phyloP scores from a whole-genome alignment of 495 filamentous ascomycete genomes.

The Talaromyces liani region DNA sequence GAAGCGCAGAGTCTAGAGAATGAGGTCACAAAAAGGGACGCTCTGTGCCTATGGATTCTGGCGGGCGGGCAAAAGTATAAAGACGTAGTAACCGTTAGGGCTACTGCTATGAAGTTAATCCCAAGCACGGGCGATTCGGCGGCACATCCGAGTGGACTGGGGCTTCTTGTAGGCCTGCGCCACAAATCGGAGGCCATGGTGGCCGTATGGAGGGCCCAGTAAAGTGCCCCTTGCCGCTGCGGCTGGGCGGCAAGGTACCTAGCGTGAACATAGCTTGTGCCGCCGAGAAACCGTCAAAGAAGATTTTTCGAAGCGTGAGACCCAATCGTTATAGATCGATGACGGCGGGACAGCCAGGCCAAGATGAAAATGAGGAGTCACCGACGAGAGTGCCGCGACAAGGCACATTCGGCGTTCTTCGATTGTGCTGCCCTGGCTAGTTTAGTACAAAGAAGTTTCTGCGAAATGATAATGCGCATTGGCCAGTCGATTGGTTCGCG shows the following conservation, averaged over 20 bases:
- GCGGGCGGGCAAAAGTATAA: neutral
- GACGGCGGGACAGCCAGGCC: neutral
- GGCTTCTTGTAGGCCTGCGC: neutral
- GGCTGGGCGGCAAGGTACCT: slow-evolving; percentile 11
- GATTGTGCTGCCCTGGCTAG: neutral
- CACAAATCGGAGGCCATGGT: slow-evolving; percentile 1
- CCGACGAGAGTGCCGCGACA: neutral
- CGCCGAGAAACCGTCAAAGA: slow-evolving; percentile 1
- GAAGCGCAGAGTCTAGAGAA: slow-evolving; percentile 3
- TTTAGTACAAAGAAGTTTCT: neutral
- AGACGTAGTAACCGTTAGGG: slow-evolving; percentile 1
- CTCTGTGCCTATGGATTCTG: slow-evolving; percentile 4
- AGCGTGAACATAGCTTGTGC: slow-evolving; percentile 6
- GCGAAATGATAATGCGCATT: neutral
- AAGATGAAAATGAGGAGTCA: neutral
- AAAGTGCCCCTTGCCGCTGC: slow-evolving; percentile 9
- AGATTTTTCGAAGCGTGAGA: slow-evolving; percentile 5
- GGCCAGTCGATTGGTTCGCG: neutral
- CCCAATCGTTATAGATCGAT: slow-evolving; percentile 6
- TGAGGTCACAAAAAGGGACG: neutral
- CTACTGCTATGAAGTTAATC: slow-evolving; percentile 3
- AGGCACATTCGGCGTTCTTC: neutral
- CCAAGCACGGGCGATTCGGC: slow-evolving; percentile 10
- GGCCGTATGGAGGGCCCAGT: neutral
- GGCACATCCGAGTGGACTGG: slow-evolving; percentile 9